Evolutionary conservation across 768 basidiomycete species (phyloP).

Genomic region (Mycena epipterygia): DNA sequence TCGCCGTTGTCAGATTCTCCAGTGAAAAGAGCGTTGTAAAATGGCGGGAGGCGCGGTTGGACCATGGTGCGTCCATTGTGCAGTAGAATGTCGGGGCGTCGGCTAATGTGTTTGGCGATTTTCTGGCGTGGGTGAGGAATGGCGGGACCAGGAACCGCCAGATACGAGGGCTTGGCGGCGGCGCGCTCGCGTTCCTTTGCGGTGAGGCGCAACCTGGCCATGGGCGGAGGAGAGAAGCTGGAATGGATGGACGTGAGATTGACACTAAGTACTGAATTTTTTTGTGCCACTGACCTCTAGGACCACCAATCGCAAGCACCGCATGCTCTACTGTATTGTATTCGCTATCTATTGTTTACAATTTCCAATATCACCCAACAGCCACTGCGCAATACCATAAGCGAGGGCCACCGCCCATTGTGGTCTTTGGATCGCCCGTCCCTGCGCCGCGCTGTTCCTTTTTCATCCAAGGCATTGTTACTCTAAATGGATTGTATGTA

Average conservation of each 20-base stretch:
- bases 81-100: background rate
- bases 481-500: no score
- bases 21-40: background rate
- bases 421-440: no score
- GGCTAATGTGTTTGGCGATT: background rate
- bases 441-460: no score
- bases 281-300: background rate
- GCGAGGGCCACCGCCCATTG: no score
- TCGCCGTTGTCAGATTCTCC: background rate
- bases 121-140: background rate
- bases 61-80: background rate
- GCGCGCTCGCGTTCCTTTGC: background rate
- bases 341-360: no score
- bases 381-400: no score
- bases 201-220: background rate
- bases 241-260: background rate
- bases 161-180: background rate
- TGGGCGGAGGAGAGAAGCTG: background rate
- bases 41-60: background rate
- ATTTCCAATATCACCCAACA: no score
- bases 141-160: background rate
- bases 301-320: no score
- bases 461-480: no score
- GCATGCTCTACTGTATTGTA: no score
- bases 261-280: background rate